Base-by-base conservation (phyloP, 129 eudicot genomes). In the Oenanthe sinensis region DNA sequence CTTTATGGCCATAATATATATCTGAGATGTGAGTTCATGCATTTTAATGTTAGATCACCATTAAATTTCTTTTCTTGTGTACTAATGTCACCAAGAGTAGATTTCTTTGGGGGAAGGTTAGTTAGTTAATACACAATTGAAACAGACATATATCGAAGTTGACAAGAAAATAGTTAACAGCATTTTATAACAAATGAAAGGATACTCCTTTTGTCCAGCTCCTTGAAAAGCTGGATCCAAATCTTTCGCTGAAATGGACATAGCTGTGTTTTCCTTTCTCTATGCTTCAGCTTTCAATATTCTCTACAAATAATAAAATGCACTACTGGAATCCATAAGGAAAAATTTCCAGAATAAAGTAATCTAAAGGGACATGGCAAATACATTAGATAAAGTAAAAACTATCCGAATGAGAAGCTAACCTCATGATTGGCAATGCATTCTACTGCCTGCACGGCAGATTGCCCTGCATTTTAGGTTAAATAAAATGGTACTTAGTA, bases 171-270 rank as follows among this genome's bases (percentile, higher is more conserved):
- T 42, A 17, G 20, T 9, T 20, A 67, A 12, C 7, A 62, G 48
- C 28, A 78, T 60, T 26, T 20, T 24, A n/a, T 36, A 20, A 43
- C 72, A 67, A 63, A 76, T 28, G 5, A 33, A 86, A 87, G 97
- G 98, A 94, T 94, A 94, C 98, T 92, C 93, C 85, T 89, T 91
- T 79, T 94, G 98, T 46, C 98, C 98, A 81, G 96, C 97, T 75
- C 91, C 93, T 84, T 90, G 97, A 77, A 94, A 91, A 81, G 98
- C 97, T 81, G 97, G 91, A 85, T 94, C 98, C 87, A 94, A 86
- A 84, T 91, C 96, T 83, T 86, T 91, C 86, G 87, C 78, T 39
- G 98, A 85, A 87, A 90, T 91, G 83, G 98, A 81, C 98, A 94
- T 94, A 42, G 39, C 77, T 75, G 84, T 70, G 20, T 50, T 48